Evolutionary conservation across 2,329 filamentous ascomycete genomes (phyloP).

Genomic region (Botrytis squamosa): DNA sequence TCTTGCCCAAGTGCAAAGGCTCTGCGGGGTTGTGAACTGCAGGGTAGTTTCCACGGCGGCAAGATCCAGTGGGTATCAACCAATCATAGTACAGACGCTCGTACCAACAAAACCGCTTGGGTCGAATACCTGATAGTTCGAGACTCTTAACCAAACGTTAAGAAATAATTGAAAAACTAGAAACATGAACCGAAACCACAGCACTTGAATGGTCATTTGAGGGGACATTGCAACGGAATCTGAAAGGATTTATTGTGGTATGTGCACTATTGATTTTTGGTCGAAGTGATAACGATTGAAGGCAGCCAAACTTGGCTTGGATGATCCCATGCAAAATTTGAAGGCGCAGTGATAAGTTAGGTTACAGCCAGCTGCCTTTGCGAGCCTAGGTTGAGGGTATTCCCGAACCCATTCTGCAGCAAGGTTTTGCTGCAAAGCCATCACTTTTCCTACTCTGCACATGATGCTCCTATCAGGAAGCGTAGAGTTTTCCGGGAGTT

Average conservation of each 20-base stretch:
- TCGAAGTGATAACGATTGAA: background rate
- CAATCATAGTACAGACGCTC: background rate
- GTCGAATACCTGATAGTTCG: background rate
- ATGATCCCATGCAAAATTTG: background rate
- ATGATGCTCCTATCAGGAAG: background rate
- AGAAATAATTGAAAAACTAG: background rate
- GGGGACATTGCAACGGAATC: background rate
- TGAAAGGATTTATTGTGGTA: background rate
- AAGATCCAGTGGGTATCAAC: background rate
- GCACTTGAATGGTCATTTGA: background rate
- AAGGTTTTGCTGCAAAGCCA: background rate
- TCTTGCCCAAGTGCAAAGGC: background rate
- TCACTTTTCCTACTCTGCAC: background rate
- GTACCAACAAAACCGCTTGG: background rate
- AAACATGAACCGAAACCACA: background rate
- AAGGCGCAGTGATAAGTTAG: background rate
- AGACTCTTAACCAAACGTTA: background rate
- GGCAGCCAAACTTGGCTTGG: background rate
- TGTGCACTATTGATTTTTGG: background rate
- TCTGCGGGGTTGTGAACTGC: background rate
- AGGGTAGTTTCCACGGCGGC: conserved; percentile 6
- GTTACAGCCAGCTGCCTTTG: background rate
- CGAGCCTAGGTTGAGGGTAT: background rate
- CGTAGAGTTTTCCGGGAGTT: background rate
- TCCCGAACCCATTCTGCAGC: conserved; percentile 6